phyloP scores from a whole-genome alignment of 345 rosid genomes.

The Linum trigynum region DNA sequence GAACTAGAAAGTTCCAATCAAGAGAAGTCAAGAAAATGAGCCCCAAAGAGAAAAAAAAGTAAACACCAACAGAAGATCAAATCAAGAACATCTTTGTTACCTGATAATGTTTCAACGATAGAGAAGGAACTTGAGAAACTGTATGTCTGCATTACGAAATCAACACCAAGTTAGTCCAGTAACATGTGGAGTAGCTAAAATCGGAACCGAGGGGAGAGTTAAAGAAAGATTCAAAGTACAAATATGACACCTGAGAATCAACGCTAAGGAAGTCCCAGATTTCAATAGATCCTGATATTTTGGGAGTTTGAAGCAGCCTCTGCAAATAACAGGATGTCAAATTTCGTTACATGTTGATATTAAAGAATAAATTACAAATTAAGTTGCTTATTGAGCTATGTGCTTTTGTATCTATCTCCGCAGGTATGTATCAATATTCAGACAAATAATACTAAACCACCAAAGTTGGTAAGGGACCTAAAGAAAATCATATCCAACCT shows the following conservation, averaged over 20 bases:
- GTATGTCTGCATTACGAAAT: slow-evolving; percentile 68
- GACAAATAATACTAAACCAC: not conserved
- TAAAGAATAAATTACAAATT: not conserved
- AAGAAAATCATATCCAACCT: slow-evolving; percentile 38
- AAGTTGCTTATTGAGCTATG: not conserved
- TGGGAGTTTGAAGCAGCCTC: slow-evolving; percentile 85
- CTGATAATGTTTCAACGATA: slow-evolving; percentile 79
- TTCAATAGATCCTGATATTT: slow-evolving; percentile 89
- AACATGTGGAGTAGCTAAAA: not conserved
- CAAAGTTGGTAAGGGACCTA: not conserved
- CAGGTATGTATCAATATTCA: not conserved
- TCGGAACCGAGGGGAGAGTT: not conserved
- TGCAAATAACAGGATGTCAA: slow-evolving; percentile 27
- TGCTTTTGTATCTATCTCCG: not conserved
- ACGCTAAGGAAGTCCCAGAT: slow-evolving; percentile 98
- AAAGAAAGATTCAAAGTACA: slow-evolving; percentile 2
- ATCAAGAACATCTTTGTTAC: slow-evolving; percentile 32
- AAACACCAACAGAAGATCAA: not conserved
- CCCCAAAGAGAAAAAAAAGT: slow-evolving; percentile 7
- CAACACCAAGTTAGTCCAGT: not conserved
- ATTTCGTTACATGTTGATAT: not conserved
- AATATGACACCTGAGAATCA: slow-evolving; percentile 81
- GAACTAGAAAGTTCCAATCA: slow-evolving; percentile 36
- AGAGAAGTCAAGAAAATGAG: slow-evolving; percentile 5
- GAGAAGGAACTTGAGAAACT: slow-evolving; percentile 88